Conservation (phyloP, 2,329 filamentous ascomycete species). For the Fusarium pininemorale region DNA sequence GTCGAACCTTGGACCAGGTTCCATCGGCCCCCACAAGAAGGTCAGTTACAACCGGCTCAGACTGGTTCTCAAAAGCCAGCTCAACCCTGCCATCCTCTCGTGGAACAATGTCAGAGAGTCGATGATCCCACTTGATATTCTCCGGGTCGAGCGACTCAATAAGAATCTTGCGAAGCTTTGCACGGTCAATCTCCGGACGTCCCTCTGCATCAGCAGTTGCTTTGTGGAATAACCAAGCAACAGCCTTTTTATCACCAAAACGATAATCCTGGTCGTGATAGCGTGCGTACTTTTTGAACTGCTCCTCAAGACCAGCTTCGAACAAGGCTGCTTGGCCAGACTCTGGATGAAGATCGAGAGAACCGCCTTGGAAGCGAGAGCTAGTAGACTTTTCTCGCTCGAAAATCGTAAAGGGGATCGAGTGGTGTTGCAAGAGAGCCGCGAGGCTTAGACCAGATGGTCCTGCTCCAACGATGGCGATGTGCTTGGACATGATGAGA, state of each 20-base stretch:
- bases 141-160: background rate
- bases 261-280: background rate
- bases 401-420: background rate
- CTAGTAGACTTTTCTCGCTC: background rate
- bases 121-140: background rate
- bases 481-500: background rate
- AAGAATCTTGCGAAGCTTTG: background rate
- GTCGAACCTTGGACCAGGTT: background rate
- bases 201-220: background rate
- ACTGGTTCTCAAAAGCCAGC: background rate
- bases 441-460: background rate
- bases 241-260: background rate
- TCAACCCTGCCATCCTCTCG: background rate
- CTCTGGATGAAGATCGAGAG: background rate
- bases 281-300: background rate
- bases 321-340: background rate
- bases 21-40: background rate
- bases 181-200: background rate
- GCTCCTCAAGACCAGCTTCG: background rate
- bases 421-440: background rate
- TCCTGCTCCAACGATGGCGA: background rate
- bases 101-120: background rate
- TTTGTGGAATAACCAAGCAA: background rate
- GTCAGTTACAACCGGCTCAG: background rate
- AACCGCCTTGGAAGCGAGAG: background rate